phyloP scores from a whole-genome alignment of 2,329 filamentous ascomycete genomes.

The Paraconiothyrium brasiliense region DNA sequence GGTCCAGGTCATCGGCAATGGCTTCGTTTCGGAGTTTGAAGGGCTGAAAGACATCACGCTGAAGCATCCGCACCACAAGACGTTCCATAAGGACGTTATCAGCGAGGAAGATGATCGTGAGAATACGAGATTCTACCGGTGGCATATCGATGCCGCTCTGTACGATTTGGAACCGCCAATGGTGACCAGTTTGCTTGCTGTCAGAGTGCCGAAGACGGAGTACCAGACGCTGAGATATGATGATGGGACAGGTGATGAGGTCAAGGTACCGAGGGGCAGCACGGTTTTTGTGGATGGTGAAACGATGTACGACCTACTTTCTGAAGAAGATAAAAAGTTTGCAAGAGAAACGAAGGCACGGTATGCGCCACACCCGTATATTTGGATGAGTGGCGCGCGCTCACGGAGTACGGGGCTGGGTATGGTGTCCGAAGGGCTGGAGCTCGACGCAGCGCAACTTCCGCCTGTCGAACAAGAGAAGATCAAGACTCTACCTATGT shows the following conservation, averaged over 20 bases:
- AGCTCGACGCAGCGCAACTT: conserved; percentile 67
- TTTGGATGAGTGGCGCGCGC: conserved; percentile 79
- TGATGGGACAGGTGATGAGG: conserved; percentile 71
- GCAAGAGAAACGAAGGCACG: conserved; percentile 71
- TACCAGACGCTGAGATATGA: conserved; percentile 76
- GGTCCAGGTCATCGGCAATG: conserved; percentile 83
- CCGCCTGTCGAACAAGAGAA: conserved; percentile 72
- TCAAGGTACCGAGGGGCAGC: conserved; percentile 76
- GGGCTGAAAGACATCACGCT: conserved; percentile 74
- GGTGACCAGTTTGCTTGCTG: conserved; percentile 77
- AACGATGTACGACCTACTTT: conserved; percentile 74
- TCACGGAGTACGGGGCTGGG: conserved; percentile 75
- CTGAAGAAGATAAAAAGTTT: conserved; percentile 72
- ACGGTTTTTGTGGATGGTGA: conserved; percentile 79
- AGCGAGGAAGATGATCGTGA: conserved; percentile 68
- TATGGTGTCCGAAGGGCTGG: conserved; percentile 71
- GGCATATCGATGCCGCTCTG: conserved; percentile 82
- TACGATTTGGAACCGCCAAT: conserved; percentile 79
- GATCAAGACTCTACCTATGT: conserved; percentile 78
- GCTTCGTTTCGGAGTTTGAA: conserved; percentile 73
- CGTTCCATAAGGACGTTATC: conserved; percentile 74
- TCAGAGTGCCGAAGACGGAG: conserved; percentile 73
- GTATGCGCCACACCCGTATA: conserved; percentile 81
- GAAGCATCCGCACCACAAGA: conserved; percentile 79
- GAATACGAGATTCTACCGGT: conserved; percentile 73